Evolutionary conservation across 1,284 basidiomycete genomes (phyloP), one percentile per base, ranked within the genome.

Genomic region (Mycena citricolor): DNA sequence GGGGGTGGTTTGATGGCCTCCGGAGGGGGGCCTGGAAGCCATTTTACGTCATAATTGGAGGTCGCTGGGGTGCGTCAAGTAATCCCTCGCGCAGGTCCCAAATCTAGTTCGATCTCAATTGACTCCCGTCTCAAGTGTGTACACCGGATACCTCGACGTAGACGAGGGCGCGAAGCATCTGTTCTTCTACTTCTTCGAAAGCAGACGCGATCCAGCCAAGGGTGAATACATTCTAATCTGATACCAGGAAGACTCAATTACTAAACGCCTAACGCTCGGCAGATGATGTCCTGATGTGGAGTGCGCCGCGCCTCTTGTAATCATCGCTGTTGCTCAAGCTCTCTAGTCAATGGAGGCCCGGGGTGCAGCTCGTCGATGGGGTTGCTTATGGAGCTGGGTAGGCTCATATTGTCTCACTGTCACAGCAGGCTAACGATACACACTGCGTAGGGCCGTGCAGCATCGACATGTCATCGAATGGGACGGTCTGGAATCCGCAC

Each of bases 141-240:
- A 79, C 51, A 81, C 81, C 2, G 80, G 80, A 1, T 83, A 83
- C 56, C 61, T 83, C 17, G 80, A 82, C 49, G 68, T 83, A 5
- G 84, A 71, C 82, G 58, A 57, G 10, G 67, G 67, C 19, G 67
- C 67, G 19, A 68, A 68, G 47, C 67, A 69, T 44, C 26, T 70
- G 32, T 92, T 90, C 70, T 92, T 92, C 68, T 89, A 87, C 65
- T 91, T 90, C 68, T 91, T 92, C 62, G 86, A 89, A 63, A 86
- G 83, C 39, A 68, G 87, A 45, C 71, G 73, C 31, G 69, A 83
- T 47, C 87, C 88, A 2, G 72, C 73, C 13, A 71, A 73, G 38
- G 74, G 73, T 71, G 40, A 21, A 52, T 35, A 5, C 14, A 10
- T n/a, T n/a, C n/a, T n/a, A n/a, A n/a, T n/a, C n/a, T n/a, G n/a